Conservation (phyloP, 805 yeast species). For the Komagataella pseudopastoris region DNA sequence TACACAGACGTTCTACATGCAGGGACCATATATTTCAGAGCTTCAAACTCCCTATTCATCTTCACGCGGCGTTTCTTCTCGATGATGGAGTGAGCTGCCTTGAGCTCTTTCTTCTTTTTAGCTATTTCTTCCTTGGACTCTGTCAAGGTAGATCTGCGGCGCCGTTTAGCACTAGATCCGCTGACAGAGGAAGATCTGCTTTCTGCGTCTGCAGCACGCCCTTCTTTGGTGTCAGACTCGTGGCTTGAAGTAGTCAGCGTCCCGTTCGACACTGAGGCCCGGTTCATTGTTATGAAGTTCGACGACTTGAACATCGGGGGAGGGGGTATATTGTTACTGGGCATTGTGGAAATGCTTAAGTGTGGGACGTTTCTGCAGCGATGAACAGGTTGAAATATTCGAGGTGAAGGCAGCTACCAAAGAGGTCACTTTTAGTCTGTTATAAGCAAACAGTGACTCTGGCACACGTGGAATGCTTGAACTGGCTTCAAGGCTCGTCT, state of each 20-base stretch:
- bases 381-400: not conserved
- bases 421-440: not conserved
- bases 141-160: constrained; percentile 12
- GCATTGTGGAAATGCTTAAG: not conserved
- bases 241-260: not conserved
- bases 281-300: not conserved
- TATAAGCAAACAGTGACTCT: not conserved
- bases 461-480: not conserved
- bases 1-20: constrained; percentile 47
- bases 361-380: not conserved
- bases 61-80: constrained; percentile 69
- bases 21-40: constrained; percentile 63
- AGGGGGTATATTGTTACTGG: not conserved
- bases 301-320: not conserved
- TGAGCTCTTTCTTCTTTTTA: constrained; percentile 31
- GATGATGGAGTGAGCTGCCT: constrained; percentile 59
- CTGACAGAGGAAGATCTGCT: not conserved
- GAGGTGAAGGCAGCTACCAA: not conserved
- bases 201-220: not conserved
- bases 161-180: not conserved
- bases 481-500: not conserved
- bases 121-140: constrained; percentile 19
- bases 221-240: not conserved
- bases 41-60: constrained; percentile 75
- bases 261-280: not conserved